These are phyloP conservation scores for Plenodomus lindquistii DNA, from an alignment of 2,329 filamentous ascomycete genomes.

Conservation along the genomic window DNA sequence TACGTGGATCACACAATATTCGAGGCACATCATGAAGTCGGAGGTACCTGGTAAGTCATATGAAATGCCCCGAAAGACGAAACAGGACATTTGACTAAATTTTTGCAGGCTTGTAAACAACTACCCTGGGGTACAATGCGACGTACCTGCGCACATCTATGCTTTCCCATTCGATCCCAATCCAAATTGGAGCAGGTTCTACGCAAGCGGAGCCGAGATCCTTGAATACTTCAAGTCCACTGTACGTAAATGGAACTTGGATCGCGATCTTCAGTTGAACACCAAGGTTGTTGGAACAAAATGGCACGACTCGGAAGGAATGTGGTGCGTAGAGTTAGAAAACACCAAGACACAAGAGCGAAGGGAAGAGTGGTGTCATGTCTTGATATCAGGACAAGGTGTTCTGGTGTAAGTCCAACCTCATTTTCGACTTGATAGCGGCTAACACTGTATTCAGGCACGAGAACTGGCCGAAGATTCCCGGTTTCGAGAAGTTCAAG, in stretches of 20 bases:
- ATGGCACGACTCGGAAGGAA: conserved; percentile 41
- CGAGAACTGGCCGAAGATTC: conserved; percentile 50
- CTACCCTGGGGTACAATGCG: conserved; percentile 48
- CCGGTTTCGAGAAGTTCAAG: conserved; percentile 51
- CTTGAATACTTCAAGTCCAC: conserved; percentile 45
- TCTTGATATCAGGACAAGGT: conserved; percentile 22
- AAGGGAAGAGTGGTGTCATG: conserved; percentile 17
- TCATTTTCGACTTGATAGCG: conserved; percentile 7
- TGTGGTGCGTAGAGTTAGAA: conserved; percentile 45
- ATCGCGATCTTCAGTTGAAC: conserved; percentile 36
- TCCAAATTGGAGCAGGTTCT: conserved; percentile 47
- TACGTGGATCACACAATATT: conserved; percentile 22
- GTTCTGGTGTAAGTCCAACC: conserved; percentile 24
- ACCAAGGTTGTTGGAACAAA: conserved; percentile 39
- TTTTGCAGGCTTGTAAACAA: conserved; percentile 32
- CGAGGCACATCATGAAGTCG: conserved; percentile 40
- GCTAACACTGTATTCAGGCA: conserved; percentile 7
- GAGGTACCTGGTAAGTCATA: conserved; percentile 38
- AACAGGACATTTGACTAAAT: not conserved
- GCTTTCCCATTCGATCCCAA: conserved; percentile 49
- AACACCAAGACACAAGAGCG: conserved; percentile 11
- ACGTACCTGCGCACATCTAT: conserved; percentile 34
- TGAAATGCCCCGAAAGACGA: not conserved
- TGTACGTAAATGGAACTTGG: conserved; percentile 44
- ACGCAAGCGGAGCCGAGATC: conserved; percentile 45